Base-by-base conservation (phyloP, 352 stramenopile genomes). In the Phytophthora europaea region DNA sequence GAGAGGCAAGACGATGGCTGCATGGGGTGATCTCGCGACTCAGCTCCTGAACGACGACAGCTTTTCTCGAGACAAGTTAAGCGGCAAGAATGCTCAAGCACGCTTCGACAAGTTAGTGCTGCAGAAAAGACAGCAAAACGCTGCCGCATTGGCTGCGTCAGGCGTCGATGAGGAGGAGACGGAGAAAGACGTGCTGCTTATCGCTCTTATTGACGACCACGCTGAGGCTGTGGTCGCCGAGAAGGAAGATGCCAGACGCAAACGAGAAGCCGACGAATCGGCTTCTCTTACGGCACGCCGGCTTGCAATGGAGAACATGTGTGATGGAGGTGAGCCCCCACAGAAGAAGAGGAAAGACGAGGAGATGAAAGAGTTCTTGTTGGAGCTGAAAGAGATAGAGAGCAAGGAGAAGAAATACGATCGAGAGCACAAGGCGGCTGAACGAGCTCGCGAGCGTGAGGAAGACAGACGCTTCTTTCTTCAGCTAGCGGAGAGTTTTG, bases 191-290 rank as follows among this genome's bases (percentile, higher is more conserved):
- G 10, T 59, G 4, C 13, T 70, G 5, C 63, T 70, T 12, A 59
- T 70, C 23, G 43, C 53, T 15, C 63, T 70, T 23, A 64, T 70
- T 33, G 54, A 59, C 45, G 54, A 58, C 40, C 40, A 69, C 33
- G n/a, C 18, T 13, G 22, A 58, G 20, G 52, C 56, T 58, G 31
- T 70, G 63, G 62, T 70, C 36, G 36, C 36, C 36, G 36, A 43
- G 5, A 8, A 43, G 36, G 7, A 43, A 43, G 6, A 31, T 31
- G 26, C 36, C 6, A 43, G 15, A 43, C 36, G 36, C 36, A 43
- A 16, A 16, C 36, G 36, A 15, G 36, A 43, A 16, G 36, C 6
- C 36, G 36, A 16, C 13, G 36, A 43, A 43, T 43, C 36, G 40
- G n/a, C 63, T 43, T 63, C 40, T 40, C n/a, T 33, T 15, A 20